phyloP scores from a whole-genome alignment of 306 rosid species.

The apple (Malus domestica) region DNA sequence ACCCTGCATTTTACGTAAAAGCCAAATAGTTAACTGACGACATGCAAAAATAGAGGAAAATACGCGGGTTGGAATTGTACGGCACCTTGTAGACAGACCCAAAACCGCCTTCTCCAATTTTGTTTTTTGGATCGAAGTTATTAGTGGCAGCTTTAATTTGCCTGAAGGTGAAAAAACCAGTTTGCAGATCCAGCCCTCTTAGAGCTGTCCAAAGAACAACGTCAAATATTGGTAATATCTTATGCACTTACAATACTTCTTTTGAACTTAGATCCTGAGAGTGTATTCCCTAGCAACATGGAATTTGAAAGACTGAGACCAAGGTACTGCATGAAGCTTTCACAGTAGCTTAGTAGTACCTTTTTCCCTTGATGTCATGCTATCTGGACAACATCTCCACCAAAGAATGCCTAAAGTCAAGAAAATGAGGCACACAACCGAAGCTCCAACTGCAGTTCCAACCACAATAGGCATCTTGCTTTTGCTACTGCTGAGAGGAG shows the following conservation, averaged over 20 bases:
- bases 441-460: slow-evolving; percentile 10
- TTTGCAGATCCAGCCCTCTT: slow-evolving; percentile 7
- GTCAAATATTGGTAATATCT: background rate
- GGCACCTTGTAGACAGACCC: slow-evolving; percentile 64
- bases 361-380: slow-evolving; percentile 6
- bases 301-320: background rate
- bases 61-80: background rate
- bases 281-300: no score
- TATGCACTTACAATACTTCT: background rate
- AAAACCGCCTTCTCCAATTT: slow-evolving; percentile 71
- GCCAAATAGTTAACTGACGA: background rate
- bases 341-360: background rate
- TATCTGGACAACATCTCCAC: background rate
- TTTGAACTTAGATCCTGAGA: no score
- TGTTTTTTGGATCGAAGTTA: slow-evolving; percentile 40
- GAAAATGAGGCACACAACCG: background rate
- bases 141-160: slow-evolving; percentile 40
- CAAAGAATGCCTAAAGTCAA: background rate
- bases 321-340: background rate
- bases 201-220: background rate
- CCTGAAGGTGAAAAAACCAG: slow-evolving; percentile 8
- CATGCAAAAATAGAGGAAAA: background rate
- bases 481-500: background rate
- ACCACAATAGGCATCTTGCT: background rate
- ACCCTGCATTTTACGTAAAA: slow-evolving; percentile 25